Percentiles rank a stretch among this genome's conserved stretches.
These are phyloP conservation scores for Cylindrotheca fusiformis DNA, from an alignment of 108 stramenopile species.

Conservation along the genomic window DNA sequence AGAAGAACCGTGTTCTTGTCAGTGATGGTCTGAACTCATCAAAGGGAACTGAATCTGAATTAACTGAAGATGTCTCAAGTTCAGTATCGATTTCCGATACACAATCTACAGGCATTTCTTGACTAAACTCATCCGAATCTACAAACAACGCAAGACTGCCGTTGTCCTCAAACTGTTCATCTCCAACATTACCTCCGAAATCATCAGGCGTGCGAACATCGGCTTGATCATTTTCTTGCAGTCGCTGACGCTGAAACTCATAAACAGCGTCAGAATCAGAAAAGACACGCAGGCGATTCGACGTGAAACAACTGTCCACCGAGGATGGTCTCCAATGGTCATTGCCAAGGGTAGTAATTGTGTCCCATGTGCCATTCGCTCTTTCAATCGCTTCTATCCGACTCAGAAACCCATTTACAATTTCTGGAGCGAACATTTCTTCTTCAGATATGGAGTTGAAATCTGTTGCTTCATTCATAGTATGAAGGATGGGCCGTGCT, in stretches of 20 bases:
- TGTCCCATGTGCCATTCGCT: background rate
- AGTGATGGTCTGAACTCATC: too few relatives aligned
- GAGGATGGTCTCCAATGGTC: background rate
- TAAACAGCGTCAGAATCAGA: slow-evolving; percentile 26
- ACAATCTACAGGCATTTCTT: too few relatives aligned
- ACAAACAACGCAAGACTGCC: too few relatives aligned
- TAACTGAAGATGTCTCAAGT: too few relatives aligned
- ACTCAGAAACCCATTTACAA: background rate
- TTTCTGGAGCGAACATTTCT: background rate
- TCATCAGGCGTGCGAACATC: background rate
- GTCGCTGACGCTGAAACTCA: slow-evolving; percentile 9
- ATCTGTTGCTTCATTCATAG: background rate
- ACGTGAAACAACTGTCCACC: too few relatives aligned
- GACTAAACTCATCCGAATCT: too few relatives aligned
- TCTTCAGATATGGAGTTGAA: background rate
- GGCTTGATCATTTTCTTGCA: background rate
- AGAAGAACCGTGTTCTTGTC: too few relatives aligned
- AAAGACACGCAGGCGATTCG: slow-evolving; percentile 10
- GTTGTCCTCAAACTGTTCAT: slow-evolving; percentile 15
- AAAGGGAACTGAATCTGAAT: too few relatives aligned
- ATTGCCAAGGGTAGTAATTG: background rate
- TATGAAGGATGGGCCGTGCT: background rate
- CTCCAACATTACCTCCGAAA: too few relatives aligned
- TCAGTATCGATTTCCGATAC: too few relatives aligned
- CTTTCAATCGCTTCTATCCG: background rate